Conservation (phyloP, 176 grass and related monocot species). For the Neostapfia colusana region DNA sequence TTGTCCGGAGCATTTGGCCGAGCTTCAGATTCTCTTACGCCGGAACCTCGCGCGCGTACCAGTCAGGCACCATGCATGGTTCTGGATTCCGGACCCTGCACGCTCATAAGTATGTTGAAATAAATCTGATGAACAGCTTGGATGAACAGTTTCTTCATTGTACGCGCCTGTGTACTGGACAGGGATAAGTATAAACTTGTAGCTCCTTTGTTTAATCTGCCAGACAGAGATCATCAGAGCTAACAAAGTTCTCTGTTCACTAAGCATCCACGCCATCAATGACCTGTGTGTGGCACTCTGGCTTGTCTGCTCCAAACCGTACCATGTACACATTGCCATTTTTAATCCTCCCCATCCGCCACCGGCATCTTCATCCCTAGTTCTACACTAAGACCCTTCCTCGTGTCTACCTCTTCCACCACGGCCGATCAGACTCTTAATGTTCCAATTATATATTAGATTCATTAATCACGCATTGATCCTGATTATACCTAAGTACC, state of each 20-base stretch:
- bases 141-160: neutral
- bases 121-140: neutral
- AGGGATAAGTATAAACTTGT: neutral
- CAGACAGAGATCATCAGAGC: neutral
- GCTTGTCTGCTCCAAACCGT: conserved; percentile 20
- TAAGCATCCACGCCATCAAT: conserved; percentile 20
- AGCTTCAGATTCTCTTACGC: conserved; percentile 59
- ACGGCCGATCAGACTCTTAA: too few species aligned
- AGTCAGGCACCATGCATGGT: conserved; percentile 19
- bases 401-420: too few species aligned
- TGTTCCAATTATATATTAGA: too few species aligned
- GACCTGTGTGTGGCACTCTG: conserved; percentile 13
- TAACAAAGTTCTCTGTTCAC: conserved; percentile 12
- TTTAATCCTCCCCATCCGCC: too few species aligned
- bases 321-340: neutral
- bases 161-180: neutral
- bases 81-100: neutral
- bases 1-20: conserved; percentile 80
- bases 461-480: too few species aligned
- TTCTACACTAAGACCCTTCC: too few species aligned
- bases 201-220: neutral
- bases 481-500: too few species aligned
- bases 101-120: neutral
- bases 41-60: conserved; percentile 26
- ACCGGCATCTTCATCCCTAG: too few species aligned